These are phyloP conservation scores for Backusella australiensis DNA, from an alignment of 192 early-diverging fungal species.

Conservation along the genomic window DNA sequence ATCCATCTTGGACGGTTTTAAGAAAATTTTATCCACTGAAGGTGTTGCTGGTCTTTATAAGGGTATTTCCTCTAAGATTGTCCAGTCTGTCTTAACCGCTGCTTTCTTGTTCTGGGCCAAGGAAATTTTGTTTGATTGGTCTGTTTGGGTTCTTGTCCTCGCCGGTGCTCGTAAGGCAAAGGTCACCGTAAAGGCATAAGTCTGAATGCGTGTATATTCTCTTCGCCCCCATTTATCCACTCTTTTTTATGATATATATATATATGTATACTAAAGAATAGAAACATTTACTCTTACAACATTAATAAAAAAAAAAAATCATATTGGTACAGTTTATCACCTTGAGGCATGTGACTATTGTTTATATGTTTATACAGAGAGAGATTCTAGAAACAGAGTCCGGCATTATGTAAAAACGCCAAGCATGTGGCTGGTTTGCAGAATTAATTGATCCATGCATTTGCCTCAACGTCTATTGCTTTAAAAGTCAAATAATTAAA, in stretches of 20 bases:
- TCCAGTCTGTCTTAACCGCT: conserved; percentile 93
- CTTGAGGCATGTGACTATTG: too few species aligned
- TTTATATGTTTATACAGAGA: too few species aligned
- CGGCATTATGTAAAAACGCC: too few species aligned
- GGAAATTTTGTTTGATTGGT: conserved; percentile 73
- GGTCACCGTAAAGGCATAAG: conserved; percentile 19
- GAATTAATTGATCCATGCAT: too few species aligned
- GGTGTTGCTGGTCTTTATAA: conserved; percentile 86
- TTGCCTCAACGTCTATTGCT: too few species aligned
- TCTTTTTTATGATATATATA: background rate
- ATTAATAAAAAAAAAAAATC: background rate
- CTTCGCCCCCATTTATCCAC: background rate
- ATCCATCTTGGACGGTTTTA: conserved; percentile 83
- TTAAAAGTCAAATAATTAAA: too few species aligned
- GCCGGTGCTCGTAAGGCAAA: conserved; percentile 32
- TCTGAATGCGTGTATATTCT: background rate
- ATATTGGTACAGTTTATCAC: background rate
- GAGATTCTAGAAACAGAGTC: too few species aligned
- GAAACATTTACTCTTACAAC: background rate
- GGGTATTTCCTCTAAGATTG: conserved; percentile 92
- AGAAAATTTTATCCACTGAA: conserved; percentile 89
- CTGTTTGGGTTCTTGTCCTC: conserved; percentile 51
- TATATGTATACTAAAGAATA: background rate
- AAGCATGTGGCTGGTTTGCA: too few species aligned
- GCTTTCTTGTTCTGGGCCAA: conserved; percentile 97